Evolutionary conservation across 148 eudicot species (phyloP).

Genomic region (Drosera capensis): DNA sequence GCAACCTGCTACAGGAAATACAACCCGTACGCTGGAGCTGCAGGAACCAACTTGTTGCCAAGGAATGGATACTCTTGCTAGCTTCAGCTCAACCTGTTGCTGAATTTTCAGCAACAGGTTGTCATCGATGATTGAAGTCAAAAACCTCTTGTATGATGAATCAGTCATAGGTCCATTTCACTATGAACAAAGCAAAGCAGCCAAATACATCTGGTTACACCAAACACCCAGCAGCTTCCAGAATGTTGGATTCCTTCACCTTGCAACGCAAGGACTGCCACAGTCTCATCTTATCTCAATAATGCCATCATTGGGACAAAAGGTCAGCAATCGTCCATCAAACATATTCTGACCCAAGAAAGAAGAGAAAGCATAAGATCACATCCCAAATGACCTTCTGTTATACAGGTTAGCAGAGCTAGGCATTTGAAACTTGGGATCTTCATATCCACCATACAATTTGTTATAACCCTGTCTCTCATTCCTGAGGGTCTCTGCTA

Average conservation of each 20-base stretch:
- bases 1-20: too few relatives aligned
- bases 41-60: slow-evolving; percentile 14
- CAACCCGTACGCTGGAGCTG: too few relatives aligned
- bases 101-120: slow-evolving; percentile 6
- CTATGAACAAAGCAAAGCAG: slow-evolving; percentile 3
- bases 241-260: slow-evolving; percentile 8
- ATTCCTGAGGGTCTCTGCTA: slow-evolving; percentile 43
- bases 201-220: slow-evolving; percentile 10
- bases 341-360: slow-evolving; percentile 3
- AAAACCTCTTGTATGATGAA: background rate
- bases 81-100: slow-evolving; percentile 8
- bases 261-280: slow-evolving; percentile 8
- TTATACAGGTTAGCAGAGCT: slow-evolving; percentile 53
- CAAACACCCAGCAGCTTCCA: slow-evolving; percentile 3
- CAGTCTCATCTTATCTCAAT: slow-evolving; percentile 5
- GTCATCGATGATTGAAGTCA: slow-evolving; percentile 2
- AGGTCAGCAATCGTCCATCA: slow-evolving; percentile 10
- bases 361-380: slow-evolving; percentile 12
- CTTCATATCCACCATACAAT: slow-evolving; percentile 45
- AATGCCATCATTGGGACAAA: slow-evolving; percentile 9
- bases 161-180: slow-evolving; percentile 2
- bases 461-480: slow-evolving; percentile 51
- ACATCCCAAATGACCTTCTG: slow-evolving; percentile 73
- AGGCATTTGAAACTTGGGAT: slow-evolving; percentile 49
- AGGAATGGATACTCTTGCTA: slow-evolving; percentile 11